Conservation (phyloP, 306 rosid species). For the Rosa multiflora region DNA sequence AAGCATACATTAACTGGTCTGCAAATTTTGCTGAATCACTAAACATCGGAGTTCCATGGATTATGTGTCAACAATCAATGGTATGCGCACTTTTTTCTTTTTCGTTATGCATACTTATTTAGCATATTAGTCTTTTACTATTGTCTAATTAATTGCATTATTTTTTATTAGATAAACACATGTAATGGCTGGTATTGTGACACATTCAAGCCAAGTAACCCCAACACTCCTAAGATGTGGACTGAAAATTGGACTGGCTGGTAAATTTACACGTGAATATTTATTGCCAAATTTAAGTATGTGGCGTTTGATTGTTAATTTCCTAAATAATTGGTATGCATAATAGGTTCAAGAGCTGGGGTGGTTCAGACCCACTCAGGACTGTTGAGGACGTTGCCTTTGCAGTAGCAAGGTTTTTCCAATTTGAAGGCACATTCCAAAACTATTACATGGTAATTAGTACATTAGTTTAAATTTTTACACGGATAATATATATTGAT, state of each 20-base stretch:
- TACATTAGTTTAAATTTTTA: neutral
- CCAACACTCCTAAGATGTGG: conserved; percentile 61
- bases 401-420: conserved; percentile 52
- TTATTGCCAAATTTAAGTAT: neutral
- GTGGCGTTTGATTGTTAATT: neutral
- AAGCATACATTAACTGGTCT: conserved; percentile 51
- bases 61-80: conserved; percentile 63
- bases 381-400: conserved; percentile 62
- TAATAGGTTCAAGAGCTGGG: conserved; percentile 55
- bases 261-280: conserved; percentile 17
- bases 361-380: conserved; percentile 49
- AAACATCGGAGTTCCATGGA: conserved; percentile 58
- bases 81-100: conserved; percentile 5
- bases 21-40: conserved; percentile 47
- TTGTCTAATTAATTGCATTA: neutral
- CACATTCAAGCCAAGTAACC: conserved; percentile 42
- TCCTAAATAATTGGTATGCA: too few relatives aligned
- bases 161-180: conserved; percentile 40
- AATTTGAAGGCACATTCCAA: conserved; percentile 58
- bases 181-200: conserved; percentile 68
- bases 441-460: conserved; percentile 57
- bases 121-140: neutral
- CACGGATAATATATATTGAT: neutral
- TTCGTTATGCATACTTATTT: neutral
- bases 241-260: conserved; percentile 67